Base-by-base conservation (phyloP, 768 basidiomycete species). In the Panellus pusillus region DNA sequence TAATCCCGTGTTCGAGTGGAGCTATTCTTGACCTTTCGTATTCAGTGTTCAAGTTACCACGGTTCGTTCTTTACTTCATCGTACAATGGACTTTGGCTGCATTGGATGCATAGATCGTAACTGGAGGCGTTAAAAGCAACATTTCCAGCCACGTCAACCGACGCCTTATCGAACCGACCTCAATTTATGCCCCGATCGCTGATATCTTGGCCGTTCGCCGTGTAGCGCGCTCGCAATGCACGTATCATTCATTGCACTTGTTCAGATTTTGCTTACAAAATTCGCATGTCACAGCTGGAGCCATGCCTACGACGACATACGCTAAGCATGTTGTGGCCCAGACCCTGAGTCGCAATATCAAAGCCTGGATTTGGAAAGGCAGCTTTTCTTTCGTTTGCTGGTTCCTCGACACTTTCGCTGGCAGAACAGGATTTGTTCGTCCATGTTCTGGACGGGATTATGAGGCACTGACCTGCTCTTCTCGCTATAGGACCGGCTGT, bases 51-150 rank as follows among this genome's bases (percentile, higher is more conserved):
- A 55, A 37, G 53, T 49, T 17, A 27, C 46, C 15, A 58, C 50
- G 11, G 39, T 47, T 12, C 9, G 50, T 6, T 29, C n/a, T 18
- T 19, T 28, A n/a, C 48, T 3, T 17, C 2, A 15, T 42, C 15
- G 36, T 46, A 9, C 42, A 39, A 37, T 17, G 9, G 19, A 18
- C 6, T 20, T 8, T 14, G 3, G 17, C 39, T 29, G 15, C n/a
- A 2, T 18, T 9, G 9, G 19, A 32, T 19, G 17, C 24, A 4
- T 36, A 63, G 62, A 60, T 63, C 13, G 24, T 62, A n/a, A 59
- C 64, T 18, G 64, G 64, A 7, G 58, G 52, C 19, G 56, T 65
- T 39, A 63, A 62, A 47, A 63, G 57, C 35, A 60, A 62, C 37
- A 49, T 54, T 8, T 36, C 44, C 12, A 32, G 31, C 44, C 49